Evolutionary conservation across 2,329 filamentous ascomycete species (phyloP).

Genomic region (Podosphaera leucotricha): DNA sequence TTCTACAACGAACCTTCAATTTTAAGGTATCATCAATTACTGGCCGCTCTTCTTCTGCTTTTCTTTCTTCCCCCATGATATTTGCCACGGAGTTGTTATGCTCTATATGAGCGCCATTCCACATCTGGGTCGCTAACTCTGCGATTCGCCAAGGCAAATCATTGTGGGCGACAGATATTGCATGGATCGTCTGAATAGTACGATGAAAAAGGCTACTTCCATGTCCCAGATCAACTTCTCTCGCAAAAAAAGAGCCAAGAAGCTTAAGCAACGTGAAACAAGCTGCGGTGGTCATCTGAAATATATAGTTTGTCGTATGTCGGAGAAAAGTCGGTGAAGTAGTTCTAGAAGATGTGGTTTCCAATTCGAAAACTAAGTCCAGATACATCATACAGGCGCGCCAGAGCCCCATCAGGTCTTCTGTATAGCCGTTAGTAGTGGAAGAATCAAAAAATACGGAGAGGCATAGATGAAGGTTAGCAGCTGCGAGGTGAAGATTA

Average conservation of each 20-base stretch:
- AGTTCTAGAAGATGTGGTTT: constrained; percentile 24
- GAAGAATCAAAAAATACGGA: constrained; percentile 65
- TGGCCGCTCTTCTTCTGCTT: constrained; percentile 4
- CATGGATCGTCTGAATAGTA: constrained; percentile 45
- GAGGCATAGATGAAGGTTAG: constrained; percentile 50
- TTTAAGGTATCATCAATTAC: constrained; percentile 45
- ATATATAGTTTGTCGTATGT: constrained; percentile 52
- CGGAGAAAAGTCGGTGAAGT: constrained; percentile 26
- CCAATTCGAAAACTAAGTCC: constrained; percentile 31
- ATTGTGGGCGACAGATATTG: constrained; percentile 52
- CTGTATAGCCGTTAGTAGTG: constrained; percentile 43
- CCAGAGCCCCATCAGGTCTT: constrained; percentile 55
- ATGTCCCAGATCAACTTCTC: constrained; percentile 43
- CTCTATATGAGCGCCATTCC: constrained; percentile 32
- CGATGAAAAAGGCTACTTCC: constrained; percentile 46
- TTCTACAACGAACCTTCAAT: constrained; percentile 59
- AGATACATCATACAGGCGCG: constrained; percentile 46
- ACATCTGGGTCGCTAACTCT: constrained; percentile 72
- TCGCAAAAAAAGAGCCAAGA: constrained; percentile 52
- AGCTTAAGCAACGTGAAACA: constrained; percentile 58
- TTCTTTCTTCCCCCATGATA: constrained; percentile 17
- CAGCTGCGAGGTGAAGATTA: constrained; percentile 46
- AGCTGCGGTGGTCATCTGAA: constrained; percentile 68
- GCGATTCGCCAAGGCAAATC: constrained; percentile 59
- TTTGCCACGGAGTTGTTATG: constrained; percentile 20